phyloP scores from a whole-genome alignment of 2,329 filamentous ascomycete species.

The Colletotrichum costaricense region DNA sequence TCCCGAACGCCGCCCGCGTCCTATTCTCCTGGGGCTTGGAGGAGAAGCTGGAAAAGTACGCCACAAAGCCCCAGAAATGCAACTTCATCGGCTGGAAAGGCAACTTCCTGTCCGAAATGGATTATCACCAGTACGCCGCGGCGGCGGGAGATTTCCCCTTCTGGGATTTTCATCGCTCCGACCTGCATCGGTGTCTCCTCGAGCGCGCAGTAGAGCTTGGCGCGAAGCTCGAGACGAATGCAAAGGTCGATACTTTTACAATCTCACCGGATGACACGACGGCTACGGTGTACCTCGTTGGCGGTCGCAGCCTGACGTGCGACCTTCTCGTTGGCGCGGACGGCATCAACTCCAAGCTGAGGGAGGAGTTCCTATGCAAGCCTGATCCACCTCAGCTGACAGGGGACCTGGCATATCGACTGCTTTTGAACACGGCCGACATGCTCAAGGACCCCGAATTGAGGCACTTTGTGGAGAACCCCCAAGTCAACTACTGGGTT shows the following conservation, averaged over 20 bases:
- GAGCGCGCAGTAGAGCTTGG: conserved; percentile 30
- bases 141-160: conserved; percentile 35
- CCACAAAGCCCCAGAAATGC: conserved; percentile 32
- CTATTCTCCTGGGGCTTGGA: conserved; percentile 37
- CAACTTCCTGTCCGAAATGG: conserved; percentile 35
- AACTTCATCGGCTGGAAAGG: conserved; percentile 34
- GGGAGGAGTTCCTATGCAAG: conserved; percentile 24
- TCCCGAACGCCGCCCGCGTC: conserved; percentile 33
- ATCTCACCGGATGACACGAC: conserved; percentile 10
- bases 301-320: conserved; percentile 42
- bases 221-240: conserved; percentile 17
- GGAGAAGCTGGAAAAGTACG: conserved; percentile 33
- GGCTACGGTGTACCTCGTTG: conserved; percentile 26
- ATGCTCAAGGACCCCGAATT: conserved; percentile 41
- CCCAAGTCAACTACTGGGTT: conserved; percentile 42
- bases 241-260: conserved; percentile 32
- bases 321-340: conserved; percentile 59
- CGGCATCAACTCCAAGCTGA: conserved; percentile 50
- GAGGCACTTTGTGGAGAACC: conserved; percentile 37
- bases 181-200: conserved; percentile 34
- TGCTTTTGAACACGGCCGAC: conserved; percentile 40
- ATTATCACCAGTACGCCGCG: conserved; percentile 22
- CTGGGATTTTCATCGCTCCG: conserved; percentile 36
- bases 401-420: conserved; percentile 44
- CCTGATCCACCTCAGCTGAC: conserved; percentile 39